Percentiles rank a stretch among this genome's conserved stretches.
Conservation (phyloP, 768 basidiomycete species). For the Tulasnella sp. region DNA sequence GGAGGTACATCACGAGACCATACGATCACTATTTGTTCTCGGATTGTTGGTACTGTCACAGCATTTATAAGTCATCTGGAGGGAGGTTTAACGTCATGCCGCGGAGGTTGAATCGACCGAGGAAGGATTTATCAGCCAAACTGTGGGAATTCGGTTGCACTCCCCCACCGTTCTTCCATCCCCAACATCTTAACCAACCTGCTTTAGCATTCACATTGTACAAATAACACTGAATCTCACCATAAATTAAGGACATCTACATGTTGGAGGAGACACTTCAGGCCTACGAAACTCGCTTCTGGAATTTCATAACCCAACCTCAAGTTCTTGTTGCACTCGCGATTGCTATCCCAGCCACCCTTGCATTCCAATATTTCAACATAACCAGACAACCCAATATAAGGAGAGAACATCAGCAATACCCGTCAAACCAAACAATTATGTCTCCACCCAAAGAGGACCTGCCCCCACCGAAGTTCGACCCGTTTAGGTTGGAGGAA, state of each 20-base stretch:
- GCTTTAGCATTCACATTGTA: not conserved
- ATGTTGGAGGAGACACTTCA: not conserved
- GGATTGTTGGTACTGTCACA: too few relatives aligned
- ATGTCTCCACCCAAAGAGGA: conserved; percentile 29
- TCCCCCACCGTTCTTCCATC: not conserved
- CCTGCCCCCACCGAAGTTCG: conserved; percentile 59
- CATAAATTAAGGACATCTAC: not conserved
- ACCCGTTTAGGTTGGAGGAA: conserved; percentile 67
- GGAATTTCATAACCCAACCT: not conserved
- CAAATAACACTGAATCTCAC: not conserved
- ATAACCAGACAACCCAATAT: not conserved
- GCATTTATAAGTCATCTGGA: too few relatives aligned
- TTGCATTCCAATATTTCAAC: not conserved
- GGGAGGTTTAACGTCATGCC: too few relatives aligned
- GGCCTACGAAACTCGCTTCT: not conserved
- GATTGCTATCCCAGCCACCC: not conserved
- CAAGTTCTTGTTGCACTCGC: conserved; percentile 3
- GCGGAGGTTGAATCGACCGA: too few relatives aligned
- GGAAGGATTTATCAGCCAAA: not conserved
- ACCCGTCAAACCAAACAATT: conserved; percentile 6
- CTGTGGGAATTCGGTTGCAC: not conserved
- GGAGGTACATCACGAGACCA: too few relatives aligned
- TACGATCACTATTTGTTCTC: too few relatives aligned
- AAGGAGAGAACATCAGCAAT: not conserved
- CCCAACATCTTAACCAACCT: not conserved